Percentiles rank a stretch among this genome's conserved stretches.
Evolutionary conservation across 2,329 filamentous ascomycete genomes (phyloP).

Genomic region (Xylariaceae sp.): DNA sequence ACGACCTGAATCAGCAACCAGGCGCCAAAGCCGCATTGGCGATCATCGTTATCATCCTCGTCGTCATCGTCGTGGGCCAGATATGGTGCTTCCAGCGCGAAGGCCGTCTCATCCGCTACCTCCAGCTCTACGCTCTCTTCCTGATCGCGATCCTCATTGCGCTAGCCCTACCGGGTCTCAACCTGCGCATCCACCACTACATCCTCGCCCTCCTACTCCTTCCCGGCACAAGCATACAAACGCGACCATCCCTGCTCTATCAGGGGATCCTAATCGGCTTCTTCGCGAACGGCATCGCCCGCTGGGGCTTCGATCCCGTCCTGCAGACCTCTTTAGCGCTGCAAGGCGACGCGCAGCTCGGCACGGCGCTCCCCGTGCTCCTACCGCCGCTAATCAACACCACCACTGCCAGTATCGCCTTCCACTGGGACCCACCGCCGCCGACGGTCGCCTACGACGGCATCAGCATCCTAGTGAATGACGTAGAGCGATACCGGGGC

Average conservation of each 20-base stretch:
- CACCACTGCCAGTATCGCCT: slow-evolving; percentile 60
- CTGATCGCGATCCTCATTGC: slow-evolving; percentile 61
- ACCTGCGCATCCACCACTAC: slow-evolving; percentile 86
- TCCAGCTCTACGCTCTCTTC: slow-evolving; percentile 71
- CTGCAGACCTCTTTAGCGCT: slow-evolving; percentile 75
- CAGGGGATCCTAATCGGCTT: slow-evolving; percentile 86
- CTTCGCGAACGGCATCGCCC: slow-evolving; percentile 88
- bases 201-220: slow-evolving; percentile 81
- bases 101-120: slow-evolving; percentile 69
- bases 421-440: slow-evolving; percentile 46
- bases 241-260: slow-evolving; percentile 75
- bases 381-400: slow-evolving; percentile 43
- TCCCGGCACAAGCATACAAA: slow-evolving; percentile 84
- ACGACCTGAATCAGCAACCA: slow-evolving; percentile 83
- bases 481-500: slow-evolving; percentile 73
- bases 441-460: slow-evolving; percentile 58
- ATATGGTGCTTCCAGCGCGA: slow-evolving; percentile 83
- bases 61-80: slow-evolving; percentile 65
- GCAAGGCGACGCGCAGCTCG: slow-evolving; percentile 60
- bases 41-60: slow-evolving; percentile 66
- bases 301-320: slow-evolving; percentile 89
- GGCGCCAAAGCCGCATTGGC: slow-evolving; percentile 80
- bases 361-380: slow-evolving; percentile 55
- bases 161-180: slow-evolving; percentile 68
- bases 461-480: slow-evolving; percentile 75